phyloP scores from a whole-genome alignment of 306 rosid species.

The Sphenostylis stenocarpa region DNA sequence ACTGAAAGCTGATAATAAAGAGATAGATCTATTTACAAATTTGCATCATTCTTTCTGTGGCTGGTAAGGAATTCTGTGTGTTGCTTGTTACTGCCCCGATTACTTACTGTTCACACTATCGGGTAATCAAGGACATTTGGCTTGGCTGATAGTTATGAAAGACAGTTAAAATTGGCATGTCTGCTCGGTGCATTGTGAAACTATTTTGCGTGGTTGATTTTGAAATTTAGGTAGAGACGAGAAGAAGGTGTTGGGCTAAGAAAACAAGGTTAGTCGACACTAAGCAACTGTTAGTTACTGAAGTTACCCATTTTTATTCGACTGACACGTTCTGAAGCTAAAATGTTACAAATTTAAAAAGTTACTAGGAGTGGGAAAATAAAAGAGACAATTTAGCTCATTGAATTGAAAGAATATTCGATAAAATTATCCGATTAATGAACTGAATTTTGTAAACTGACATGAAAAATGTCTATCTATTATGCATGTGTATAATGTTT shows the following conservation, averaged over 20 bases:
- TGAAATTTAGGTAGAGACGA: not conserved
- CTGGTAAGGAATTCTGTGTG: not conserved
- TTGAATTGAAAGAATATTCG: not conserved
- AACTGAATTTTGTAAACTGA: not conserved
- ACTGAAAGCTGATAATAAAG: slow-evolving; percentile 28
- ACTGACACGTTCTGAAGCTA: too few relatives aligned
- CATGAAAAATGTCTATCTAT: not conserved
- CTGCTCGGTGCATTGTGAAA: not conserved
- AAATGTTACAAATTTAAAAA: not conserved
- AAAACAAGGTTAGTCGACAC: not conserved
- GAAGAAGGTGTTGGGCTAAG: not conserved
- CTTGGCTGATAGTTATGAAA: not conserved
- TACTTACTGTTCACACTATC: slow-evolving; percentile 5
- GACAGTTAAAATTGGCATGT: not conserved
- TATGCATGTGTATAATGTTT: not conserved
- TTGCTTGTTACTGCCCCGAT: not conserved
- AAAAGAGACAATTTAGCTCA: not conserved
- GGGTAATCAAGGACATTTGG: not conserved
- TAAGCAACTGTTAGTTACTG: not conserved
- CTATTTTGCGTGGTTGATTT: not conserved
- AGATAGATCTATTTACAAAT: slow-evolving; percentile 11
- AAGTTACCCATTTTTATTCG: not conserved
- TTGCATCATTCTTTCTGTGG: slow-evolving; percentile 15
- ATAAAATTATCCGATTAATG: not conserved
- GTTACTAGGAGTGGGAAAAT: not conserved